Evolutionary conservation across 1,284 basidiomycete genomes (phyloP), one percentile per base, ranked within the genome.

Genomic region (Rhodotorula sp.): DNA sequence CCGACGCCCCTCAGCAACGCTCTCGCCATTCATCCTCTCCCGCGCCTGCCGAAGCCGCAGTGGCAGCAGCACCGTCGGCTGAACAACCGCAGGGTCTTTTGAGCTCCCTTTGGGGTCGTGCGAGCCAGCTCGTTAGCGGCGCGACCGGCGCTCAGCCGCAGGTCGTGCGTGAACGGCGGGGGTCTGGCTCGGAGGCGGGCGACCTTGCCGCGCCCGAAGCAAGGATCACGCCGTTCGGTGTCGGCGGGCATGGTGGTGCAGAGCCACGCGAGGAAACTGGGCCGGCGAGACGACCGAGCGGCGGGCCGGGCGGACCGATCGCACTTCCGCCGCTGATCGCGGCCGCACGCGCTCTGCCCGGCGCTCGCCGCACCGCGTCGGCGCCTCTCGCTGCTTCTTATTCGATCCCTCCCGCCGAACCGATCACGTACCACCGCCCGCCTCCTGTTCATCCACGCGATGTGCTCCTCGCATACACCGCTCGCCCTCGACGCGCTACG

Each of bases 351-450:
- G 42, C 44, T 7, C 5, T 21, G 12, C 5, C 48, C 49, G 34
- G 9, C 48, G 23, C 58, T 25, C 17, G 34, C 21, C 34, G 60
- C 44, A 44, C 52, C 34, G 17, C 52, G 3, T 17, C 52, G 3
- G 19, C 52, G n/a, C 14, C 25, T 10, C 9, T 63, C n/a, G 19
- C 65, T 12, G 19, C 45, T 7, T 44, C 34, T 34, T 46, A 49
- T 34, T 56, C 62, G 3, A n/a, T 59, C 44, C 61, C 68, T 41
- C 61, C 64, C n/a, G 66, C 61, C 58, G 70, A 67, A n/a, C 65
- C 70, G 14, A 74, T 74, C 61, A 68, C 71, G 23, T 74, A 67
- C 25, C 72, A 68, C 45, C 73, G 68, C 42, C 71, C 73, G 41
- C 64, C 67, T 0, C 19, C 52, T 0, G 23, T 72, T 5, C 67